Evolutionary conservation across 345 rosid species (phyloP), one percentile per base, ranked within the genome.

Genomic region (Cardamine chenopodiifolia): DNA sequence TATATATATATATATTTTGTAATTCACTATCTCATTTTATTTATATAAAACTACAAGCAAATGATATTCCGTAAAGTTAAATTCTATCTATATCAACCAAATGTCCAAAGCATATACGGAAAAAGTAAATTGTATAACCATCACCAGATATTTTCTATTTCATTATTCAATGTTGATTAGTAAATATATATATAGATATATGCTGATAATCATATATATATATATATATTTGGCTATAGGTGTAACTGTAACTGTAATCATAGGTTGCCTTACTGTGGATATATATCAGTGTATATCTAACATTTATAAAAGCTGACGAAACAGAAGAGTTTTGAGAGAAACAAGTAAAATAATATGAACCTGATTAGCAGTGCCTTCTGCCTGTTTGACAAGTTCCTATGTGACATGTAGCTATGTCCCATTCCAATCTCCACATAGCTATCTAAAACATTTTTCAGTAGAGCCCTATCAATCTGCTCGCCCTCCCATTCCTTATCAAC

Each of bases 401-500:
- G 93, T 89, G 68, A 96, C 87, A 78, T 96, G n/a, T n/a, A n/a
- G 97, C 98, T 92, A 86, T 72, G 70, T 23, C 84, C 87, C 92
- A 92, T 87, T 68, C 99, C 99, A 62, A 95, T 89, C 83, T 90
- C 96, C 22, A 90, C 90, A 79, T 82, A 95, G 31, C 92, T 87
- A 50, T 81, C 96, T 42, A 92, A 69, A 1, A 90, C 89, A 44
- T 91, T 94, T 84, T 91, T 94, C 82, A 91, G 66, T 17, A 91
- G 61, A 1, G 93, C 83, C 70, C 90, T 83, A 71, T 95, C 97
- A 70, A 95, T 90, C 78, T 84, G 90, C 79, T 92, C 93, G 29
- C 97, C 97, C 57, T 92, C 97, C 1, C 97, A 87, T 74, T 95
- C 99, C 79, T 85, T 87, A 69, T 88, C 89, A 80, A 95, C 83